Evolutionary conservation across 768 basidiomycete species (phyloP), one percentile per base, ranked within the genome.

Genomic region (Boletus huronensis): DNA sequence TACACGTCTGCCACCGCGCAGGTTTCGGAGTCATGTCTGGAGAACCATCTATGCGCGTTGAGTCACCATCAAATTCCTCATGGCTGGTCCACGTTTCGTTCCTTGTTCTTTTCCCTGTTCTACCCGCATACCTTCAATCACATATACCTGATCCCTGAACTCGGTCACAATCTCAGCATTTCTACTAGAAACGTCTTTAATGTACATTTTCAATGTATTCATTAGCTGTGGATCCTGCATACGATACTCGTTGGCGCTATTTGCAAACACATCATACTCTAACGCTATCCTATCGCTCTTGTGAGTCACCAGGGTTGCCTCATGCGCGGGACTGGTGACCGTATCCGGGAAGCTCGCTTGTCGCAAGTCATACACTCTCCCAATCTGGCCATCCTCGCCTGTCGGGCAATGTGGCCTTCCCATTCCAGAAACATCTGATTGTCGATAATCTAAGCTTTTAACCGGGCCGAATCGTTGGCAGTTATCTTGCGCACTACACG

Each of bases 111-210:
- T 39, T 49, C 25, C 21, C 26, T 16, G 14, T 52, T 31, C 25
- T 19, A n/a, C 43, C 10, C 5, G 54, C 59, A 66, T 58, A 41
- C 35, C 36, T 46, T 47, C 40, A 35, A 54, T 21, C 53, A 51
- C 65, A 68, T 57, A 68, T 65, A 66, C 61, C 65, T 63, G 51
- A 57, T 48, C 60, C 50, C 40, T 39, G 25, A 48, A 40, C 35
- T 50, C 47, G 45, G 53, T 61, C 54, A 10, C 64, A 61, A 60
- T 60, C 57, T 57, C 57, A 45, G 56, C 66, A 66, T 65, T 49
- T 53, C 48, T 60, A 67, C 35, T 66, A 69, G 66, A 66, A 58
- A 55, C 64, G 54, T 29, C 43, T 57, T 66, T 58, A 66, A 59
- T 64, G 62, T 59, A 64, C 50, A 35, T 19, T 51, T 66, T 53